Evolutionary conservation across 805 yeast genomes (phyloP).

Genomic region (Yamadazyma nakazawae): DNA sequence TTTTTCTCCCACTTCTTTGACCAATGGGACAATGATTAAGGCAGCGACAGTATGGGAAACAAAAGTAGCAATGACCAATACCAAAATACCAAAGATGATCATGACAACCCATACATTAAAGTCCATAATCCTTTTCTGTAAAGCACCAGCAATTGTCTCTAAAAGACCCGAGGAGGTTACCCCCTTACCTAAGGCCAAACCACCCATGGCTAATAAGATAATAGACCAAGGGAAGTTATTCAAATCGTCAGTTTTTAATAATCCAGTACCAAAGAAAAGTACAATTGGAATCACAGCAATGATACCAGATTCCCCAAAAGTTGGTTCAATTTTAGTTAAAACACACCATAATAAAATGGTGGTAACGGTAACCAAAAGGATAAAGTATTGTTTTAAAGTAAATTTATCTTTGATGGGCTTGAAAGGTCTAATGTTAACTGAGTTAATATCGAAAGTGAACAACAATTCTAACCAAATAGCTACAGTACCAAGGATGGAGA

Average conservation of each 20-base stretch:
- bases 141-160: conserved; percentile 43
- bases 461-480: conserved; percentile 72
- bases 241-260: conserved; percentile 45
- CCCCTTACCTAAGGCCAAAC: conserved; percentile 51
- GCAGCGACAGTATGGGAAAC: conserved; percentile 46
- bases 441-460: conserved; percentile 53
- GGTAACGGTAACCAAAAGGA: conserved; percentile 37
- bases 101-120: conserved; percentile 44
- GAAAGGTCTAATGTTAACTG: conserved; percentile 47
- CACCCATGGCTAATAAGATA: conserved; percentile 54
- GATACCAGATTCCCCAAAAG: conserved; percentile 49
- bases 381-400: conserved; percentile 43
- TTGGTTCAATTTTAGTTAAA: conserved; percentile 36
- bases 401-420: conserved; percentile 46
- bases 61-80: conserved; percentile 41
- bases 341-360: conserved; percentile 52
- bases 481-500: conserved; percentile 58
- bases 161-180: conserved; percentile 49
- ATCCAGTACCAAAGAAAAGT: conserved; percentile 48
- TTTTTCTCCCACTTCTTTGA: conserved; percentile 37
- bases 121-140: conserved; percentile 39
- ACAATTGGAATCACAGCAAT: conserved; percentile 47
- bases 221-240: conserved; percentile 56
- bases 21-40: conserved; percentile 40
- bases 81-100: conserved; percentile 42